A percentile compares a stretch with the other conserved stretches of the same genome.
Evolutionary conservation across 495 filamentous ascomycete genomes (phyloP).

Genomic region (Hypoxylon cercidicola): DNA sequence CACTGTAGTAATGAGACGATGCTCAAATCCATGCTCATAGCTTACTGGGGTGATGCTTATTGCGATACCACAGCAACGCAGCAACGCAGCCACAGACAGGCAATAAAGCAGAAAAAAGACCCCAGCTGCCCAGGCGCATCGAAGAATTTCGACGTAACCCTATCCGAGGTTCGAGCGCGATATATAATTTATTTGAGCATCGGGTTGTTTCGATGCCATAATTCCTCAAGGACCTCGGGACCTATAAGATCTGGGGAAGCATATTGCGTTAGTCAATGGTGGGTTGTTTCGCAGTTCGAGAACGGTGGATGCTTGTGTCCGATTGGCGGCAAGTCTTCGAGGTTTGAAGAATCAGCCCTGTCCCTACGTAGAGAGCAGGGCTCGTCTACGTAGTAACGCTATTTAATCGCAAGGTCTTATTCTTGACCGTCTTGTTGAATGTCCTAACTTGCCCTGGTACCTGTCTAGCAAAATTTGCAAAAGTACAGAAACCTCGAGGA

Average conservation of each 20-base stretch:
- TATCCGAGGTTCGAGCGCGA: constrained; percentile 1
- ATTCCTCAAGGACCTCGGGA: constrained; percentile 17
- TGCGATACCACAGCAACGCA: constrained; percentile 34
- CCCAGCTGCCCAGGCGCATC: constrained; percentile 5
- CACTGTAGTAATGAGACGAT: constrained; percentile 15
- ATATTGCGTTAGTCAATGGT: constrained; percentile 17
- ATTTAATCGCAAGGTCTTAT: constrained; percentile 1
- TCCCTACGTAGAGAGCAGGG: constrained; percentile 12
- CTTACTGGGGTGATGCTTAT: constrained; percentile 38
- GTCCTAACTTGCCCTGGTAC: constrained; percentile 9
- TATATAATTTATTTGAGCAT: constrained; percentile 31
- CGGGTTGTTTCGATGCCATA: constrained; percentile 11
- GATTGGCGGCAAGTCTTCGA: constrained; percentile 28
- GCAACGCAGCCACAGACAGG: no score
- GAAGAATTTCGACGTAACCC: constrained; percentile 12
- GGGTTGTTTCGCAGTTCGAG: constrained; percentile 15
- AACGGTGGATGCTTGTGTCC: constrained; percentile 23
- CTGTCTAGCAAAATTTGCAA: constrained; percentile 17
- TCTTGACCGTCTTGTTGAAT: constrained; percentile 14
- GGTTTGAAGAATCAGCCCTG: constrained; percentile 25
- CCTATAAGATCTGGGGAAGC: constrained; percentile 25
- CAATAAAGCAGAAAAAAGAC: constrained; percentile 20
- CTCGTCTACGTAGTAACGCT: constrained; percentile 6
- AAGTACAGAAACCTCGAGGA: constrained; percentile 19
- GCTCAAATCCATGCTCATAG: constrained; percentile 35